Evolutionary conservation across 495 filamentous ascomycete genomes (phyloP), one percentile per base, ranked within the genome.

Genomic region (Letharia columbiana): DNA sequence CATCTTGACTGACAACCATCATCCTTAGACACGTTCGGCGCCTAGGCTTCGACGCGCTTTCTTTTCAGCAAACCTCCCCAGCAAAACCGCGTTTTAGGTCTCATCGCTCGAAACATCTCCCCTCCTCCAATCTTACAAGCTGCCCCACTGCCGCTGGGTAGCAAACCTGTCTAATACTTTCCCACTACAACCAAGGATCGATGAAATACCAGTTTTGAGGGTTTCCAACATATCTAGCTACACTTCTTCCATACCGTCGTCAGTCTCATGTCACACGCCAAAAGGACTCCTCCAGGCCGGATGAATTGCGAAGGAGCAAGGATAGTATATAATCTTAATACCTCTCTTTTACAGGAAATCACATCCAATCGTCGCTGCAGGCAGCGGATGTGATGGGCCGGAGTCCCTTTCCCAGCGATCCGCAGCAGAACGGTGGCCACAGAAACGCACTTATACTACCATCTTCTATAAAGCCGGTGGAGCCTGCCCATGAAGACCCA

Each of bases 371-470:
- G 10, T 56, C 28, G 52, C 15, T 33, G 28, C 31, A 1, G 17
- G 31, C 52, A 61, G 66, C 40, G 47, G 23, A 39, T 11, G 62
- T 39, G 39, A 72, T 72, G 66, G 59, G 66, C 42, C 67, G 65
- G 42, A 71, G 71, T 61, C 69, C 71, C 28, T 68, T 66, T 28
- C 63, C 66, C 33, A 66, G 66, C 28, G 64, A 66, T 33, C 35
- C 66, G 49, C 68, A 68, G 42, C 69, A 70, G 15, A 66, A 65
- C 60, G 60, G 52, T 9, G 49, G 61, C n/a, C 70, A 69, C 45
- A 39, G 67, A 45, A 67, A 66, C 33, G 61, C 82, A 64, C 76
- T 81, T 60, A 75, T 83, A 60, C 76, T 83, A 57, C 76, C 77
- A 42, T 78, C 75, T 42, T 75, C 76, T 50, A 70, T 72, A 11